These are phyloP conservation scores for Pilatotrama ljubarskyi DNA, from an alignment of 768 basidiomycete genomes.

Conservation along the genomic window DNA sequence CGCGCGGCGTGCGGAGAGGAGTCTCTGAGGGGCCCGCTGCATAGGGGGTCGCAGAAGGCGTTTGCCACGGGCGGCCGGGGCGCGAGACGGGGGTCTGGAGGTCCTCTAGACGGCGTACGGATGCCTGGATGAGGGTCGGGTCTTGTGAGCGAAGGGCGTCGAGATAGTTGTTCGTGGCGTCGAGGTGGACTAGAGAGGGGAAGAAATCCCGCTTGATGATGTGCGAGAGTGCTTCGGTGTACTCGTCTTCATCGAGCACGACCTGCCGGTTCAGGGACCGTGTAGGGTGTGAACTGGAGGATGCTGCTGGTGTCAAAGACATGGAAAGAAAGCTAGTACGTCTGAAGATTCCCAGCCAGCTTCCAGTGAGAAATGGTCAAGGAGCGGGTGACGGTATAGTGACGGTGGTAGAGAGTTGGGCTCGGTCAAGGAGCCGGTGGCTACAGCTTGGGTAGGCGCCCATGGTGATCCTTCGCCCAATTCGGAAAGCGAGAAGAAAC, in stretches of 20 bases:
- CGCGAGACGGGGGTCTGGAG: slow-evolving; percentile 53
- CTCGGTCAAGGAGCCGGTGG: not conserved
- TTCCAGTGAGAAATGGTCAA: not conserved
- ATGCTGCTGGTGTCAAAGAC: slow-evolving; percentile 28
- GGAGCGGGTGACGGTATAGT: not conserved
- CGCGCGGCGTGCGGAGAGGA: slow-evolving; percentile 47
- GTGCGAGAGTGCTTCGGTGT: slow-evolving; percentile 83
- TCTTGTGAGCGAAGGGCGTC: slow-evolving; percentile 78
- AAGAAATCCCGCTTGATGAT: slow-evolving; percentile 99
- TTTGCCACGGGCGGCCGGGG: slow-evolving; percentile 36
- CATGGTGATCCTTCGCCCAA: not conserved
- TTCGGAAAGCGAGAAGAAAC: slow-evolving; percentile 3
- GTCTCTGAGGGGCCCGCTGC: slow-evolving; percentile 62
- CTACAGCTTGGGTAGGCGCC: not conserved
- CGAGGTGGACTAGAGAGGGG: slow-evolving; percentile 86
- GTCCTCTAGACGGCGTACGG: slow-evolving; percentile 72
- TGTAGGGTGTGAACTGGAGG: slow-evolving; percentile 25
- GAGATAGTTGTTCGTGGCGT: slow-evolving; percentile 85
- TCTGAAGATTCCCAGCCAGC: too few species aligned
- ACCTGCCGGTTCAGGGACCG: slow-evolving; percentile 72
- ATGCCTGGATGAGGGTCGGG: slow-evolving; percentile 70
- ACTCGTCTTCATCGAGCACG: slow-evolving; percentile 91
- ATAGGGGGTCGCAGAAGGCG: slow-evolving; percentile 69
- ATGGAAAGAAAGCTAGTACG: not conserved
- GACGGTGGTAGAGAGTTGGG: not conserved